These are phyloP conservation scores for Cladosporium cucumerinum DNA, from an alignment of 2,329 filamentous ascomycete genomes.

Conservation along the genomic window DNA sequence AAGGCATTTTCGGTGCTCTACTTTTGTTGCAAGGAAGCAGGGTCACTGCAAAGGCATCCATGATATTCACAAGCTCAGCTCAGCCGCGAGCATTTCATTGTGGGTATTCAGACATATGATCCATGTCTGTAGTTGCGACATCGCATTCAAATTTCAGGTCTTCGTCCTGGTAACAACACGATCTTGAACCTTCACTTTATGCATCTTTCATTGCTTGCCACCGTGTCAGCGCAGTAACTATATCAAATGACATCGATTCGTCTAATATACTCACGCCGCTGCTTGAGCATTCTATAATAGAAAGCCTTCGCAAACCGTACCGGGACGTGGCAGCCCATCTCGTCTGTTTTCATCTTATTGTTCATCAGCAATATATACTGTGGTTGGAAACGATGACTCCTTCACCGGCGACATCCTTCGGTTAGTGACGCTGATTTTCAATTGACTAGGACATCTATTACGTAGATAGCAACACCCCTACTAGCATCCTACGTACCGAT, in stretches of 20 bases:
- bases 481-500: no score
- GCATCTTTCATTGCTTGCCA: neutral
- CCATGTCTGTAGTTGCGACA: neutral
- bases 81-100: neutral
- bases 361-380: no score
- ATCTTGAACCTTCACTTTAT: neutral
- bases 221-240: neutral
- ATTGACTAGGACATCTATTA: no score
- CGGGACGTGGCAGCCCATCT: no score
- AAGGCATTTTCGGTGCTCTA: constrained; percentile 7
- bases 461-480: no score
- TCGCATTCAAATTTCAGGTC: neutral
- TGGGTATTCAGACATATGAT: neutral
- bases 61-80: neutral
- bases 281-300: no score
- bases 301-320: no score
- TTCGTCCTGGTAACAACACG: neutral
- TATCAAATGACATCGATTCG: neutral
- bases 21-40: neutral
- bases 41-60: neutral
- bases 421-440: no score
- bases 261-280: neutral
- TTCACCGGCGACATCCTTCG: no score
- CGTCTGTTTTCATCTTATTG: no score
- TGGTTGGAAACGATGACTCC: no score